phyloP scores from a whole-genome alignment of 177 flowering plant genomes.

The Telopea speciosissima region DNA sequence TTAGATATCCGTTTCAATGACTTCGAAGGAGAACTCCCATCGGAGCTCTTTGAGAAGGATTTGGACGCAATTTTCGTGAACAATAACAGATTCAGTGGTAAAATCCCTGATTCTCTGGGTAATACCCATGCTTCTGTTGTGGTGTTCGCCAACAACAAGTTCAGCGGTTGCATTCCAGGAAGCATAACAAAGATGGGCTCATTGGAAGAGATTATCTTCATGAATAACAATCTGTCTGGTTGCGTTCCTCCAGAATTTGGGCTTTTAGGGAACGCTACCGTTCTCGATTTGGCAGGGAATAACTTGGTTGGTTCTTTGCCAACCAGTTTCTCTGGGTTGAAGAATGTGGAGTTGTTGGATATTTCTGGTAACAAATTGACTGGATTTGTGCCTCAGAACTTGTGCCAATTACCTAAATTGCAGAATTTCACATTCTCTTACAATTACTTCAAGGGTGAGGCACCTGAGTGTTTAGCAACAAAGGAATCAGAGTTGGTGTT shows the following conservation, averaged over 20 bases:
- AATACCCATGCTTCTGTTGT: neutral
- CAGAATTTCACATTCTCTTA: slow-evolving; percentile 27
- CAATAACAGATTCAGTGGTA: neutral
- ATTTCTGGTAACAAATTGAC: slow-evolving; percentile 23
- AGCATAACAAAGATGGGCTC: neutral
- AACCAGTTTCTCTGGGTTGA: slow-evolving; percentile 13
- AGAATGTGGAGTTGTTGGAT: slow-evolving; percentile 18
- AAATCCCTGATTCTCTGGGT: neutral
- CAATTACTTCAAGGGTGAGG: slow-evolving; percentile 33
- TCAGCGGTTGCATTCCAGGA: slow-evolving; percentile 1
- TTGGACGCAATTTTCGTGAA: neutral
- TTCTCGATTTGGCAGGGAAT: slow-evolving; percentile 21
- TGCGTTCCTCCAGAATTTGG: slow-evolving; percentile 21
- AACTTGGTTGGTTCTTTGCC: slow-evolving; percentile 25
- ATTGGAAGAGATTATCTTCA: neutral
- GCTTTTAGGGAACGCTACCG: slow-evolving; percentile 20
- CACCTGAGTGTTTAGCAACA: slow-evolving; percentile 11
- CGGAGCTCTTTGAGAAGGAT: neutral
- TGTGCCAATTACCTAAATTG: slow-evolving; percentile 27
- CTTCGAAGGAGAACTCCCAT: neutral
- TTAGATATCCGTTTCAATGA: neutral
- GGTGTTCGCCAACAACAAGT: neutral
- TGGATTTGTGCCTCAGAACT: slow-evolving; percentile 21
- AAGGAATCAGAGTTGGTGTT: slow-evolving; percentile 9
- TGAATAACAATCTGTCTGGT: neutral